Evolutionary conservation across 768 basidiomycete species (phyloP).

Genomic region (Harrya chromipes): DNA sequence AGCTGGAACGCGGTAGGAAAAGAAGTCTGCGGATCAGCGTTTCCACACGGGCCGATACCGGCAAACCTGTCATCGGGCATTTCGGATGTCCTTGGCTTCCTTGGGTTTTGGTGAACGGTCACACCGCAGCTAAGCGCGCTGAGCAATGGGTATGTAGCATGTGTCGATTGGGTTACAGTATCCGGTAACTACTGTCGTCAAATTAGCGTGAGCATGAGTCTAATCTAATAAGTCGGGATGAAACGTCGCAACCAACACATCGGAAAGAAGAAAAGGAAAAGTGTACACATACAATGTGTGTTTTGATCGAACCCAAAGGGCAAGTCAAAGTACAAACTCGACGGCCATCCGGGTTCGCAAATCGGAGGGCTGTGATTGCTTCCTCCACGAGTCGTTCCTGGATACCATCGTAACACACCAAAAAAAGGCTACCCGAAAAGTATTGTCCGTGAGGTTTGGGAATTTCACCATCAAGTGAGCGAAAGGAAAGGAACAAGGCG

Average conservation of each 20-base stretch:
- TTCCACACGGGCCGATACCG: no score
- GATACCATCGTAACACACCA: conserved; percentile 17
- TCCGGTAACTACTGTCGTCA: conserved; percentile 2
- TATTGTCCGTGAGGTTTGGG: background rate
- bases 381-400: conserved; percentile 14
- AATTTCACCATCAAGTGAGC: background rate
- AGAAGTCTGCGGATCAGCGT: no score
- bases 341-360: background rate
- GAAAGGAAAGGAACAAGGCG: background rate
- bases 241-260: background rate
- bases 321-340: conserved; percentile 1
- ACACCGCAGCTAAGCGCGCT: no score
- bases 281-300: background rate
- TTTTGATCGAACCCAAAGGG: conserved; percentile 3
- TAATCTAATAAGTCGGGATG: conserved; percentile 3
- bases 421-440: background rate
- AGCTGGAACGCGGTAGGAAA: no score
- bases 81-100: no score
- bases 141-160: background rate
- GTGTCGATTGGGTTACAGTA: background rate
- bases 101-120: no score
- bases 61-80: no score
- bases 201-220: background rate
- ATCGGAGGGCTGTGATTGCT: background rate
- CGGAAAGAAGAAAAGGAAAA: background rate